Evolutionary conservation across 306 rosid genomes (phyloP), one percentile per base, ranked within the genome.

Genomic region (Rosa persica): DNA sequence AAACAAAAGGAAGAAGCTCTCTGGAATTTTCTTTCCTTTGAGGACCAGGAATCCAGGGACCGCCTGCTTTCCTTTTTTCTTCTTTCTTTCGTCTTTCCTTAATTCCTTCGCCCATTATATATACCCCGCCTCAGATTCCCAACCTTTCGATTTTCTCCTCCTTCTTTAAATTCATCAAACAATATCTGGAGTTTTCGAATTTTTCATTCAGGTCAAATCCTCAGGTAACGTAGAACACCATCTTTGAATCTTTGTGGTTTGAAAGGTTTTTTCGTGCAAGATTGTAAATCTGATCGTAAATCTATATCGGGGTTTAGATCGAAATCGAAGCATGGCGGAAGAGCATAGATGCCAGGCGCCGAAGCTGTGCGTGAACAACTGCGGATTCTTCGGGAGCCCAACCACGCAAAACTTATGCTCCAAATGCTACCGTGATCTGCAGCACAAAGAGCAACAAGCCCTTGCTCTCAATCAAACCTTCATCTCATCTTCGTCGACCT

Each of bases 311-410:
- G 36, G 68, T 19, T 61, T 44, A 25, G 60, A 70, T 25, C 44
- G 49, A 49, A 6, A 30, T 30, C 34, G 34, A 30, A 30, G 34
- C 2, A 93, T 93, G 98, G 98, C 97, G 30, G 98, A 91, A 87
- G 97, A 93, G 76, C 98, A 88, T 79, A 48, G 93, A 79, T 93
- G 94, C 80, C 98, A 89, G 78, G 89, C 94, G 17, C 96, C 86
- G 12, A 84, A 83, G 51, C 89, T 93, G 0, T 93, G 96, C 80
- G 89, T 83, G 1, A 93, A 93, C 79, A 93, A 93, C 76, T 93
- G 96, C 60, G 98, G 98, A 2, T 93, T 93, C 83, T 91, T 91
- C 5, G 98, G 98, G 6, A 88, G 88, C 55, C 89, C 88, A 0
- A 89, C 96, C 12, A 93, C 89, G 39, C 87, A 82, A 51, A 82